These are phyloP conservation scores for Alternaria triticina DNA, from an alignment of 2,329 filamentous ascomycete species.

Conservation along the genomic window DNA sequence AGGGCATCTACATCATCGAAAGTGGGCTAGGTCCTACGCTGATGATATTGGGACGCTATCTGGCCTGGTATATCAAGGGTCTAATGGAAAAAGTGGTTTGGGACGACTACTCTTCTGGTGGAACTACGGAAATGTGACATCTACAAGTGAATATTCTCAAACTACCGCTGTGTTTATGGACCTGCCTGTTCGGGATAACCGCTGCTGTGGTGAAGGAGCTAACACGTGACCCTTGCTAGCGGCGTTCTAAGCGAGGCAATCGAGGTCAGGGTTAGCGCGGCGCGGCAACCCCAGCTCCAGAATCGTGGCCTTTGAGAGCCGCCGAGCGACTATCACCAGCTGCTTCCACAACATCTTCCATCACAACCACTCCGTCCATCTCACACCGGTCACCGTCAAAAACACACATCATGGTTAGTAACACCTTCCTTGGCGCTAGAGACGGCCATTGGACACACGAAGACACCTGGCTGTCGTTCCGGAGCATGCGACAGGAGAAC, in stretches of 20 bases:
- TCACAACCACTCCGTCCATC: constrained; percentile 4
- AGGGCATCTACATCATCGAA: constrained; percentile 22
- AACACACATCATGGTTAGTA: constrained; percentile 28
- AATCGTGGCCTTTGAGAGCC: constrained; percentile 41
- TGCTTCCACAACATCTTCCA: constrained; percentile 17
- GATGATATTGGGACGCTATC: constrained; percentile 28
- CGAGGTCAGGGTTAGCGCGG: constrained; percentile 26
- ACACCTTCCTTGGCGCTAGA: neutral
- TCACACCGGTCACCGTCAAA: constrained; percentile 6
- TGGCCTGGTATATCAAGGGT: constrained; percentile 28
- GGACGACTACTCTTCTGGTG: neutral
- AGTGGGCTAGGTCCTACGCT: constrained; percentile 24
- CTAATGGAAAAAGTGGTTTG: constrained; percentile 40
- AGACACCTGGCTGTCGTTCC: neutral
- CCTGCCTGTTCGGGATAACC: constrained; percentile 3
- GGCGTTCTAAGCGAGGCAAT: constrained; percentile 14
- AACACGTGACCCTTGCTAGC: constrained; percentile 30
- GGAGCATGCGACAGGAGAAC: constrained; percentile 10
- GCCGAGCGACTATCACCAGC: constrained; percentile 18
- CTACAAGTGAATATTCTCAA: neutral
- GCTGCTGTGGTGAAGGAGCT: constrained; percentile 3
- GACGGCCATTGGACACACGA: constrained; percentile 10
- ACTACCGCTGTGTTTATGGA: neutral
- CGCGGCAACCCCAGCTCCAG: constrained; percentile 34
- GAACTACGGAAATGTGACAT: too few relatives aligned